Base-by-base conservation (phyloP, 257 asterid species). In the Solanum sitiens region DNA sequence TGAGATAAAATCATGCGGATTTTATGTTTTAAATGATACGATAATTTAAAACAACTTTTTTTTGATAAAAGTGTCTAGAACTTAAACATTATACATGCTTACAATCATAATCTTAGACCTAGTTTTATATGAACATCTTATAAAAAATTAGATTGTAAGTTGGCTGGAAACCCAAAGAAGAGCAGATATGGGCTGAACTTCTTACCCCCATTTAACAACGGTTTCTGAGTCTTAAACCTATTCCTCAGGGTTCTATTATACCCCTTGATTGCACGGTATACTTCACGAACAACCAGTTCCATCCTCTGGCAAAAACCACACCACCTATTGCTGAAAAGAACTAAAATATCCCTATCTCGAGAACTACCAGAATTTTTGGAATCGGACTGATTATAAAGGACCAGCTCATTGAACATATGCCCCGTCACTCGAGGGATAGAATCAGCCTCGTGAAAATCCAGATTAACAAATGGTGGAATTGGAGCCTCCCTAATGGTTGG, bases 261-360 rank as follows among this genome's bases (percentile, higher is more conserved):
- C 45, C 91, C 92, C 88, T 92, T 92, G 89, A 95, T 91, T 82
- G 96, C 95, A 86, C 95, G 94, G 89, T 92, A 91, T 83, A 94
- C 98, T 94, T 97, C 99, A 88, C 98, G 99, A 88, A 97, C 98
- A 87, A 95, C 92, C 87, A 94, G 90, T 93, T 97, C 98, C 98
- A 94, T 94, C 93, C 98, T 93, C 91, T 93, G 98, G 92, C 99
- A 97, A 93, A 97, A 95, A 37, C 98, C 98, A 92, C 99, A 97
- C 98, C 98, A 97, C 91, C 88, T 91, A 83, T 91, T 94, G 92
- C 94, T 95, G 80, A 97, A 95, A 88, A 97, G 98, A 89, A 97
- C 97, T 90, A 97, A 88, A 71, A 93, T 93, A 88, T 95, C 92
- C 87, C 91, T 91, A 90, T 91, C 91, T 93, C 93, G 89, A 65